Percentiles rank a stretch among this genome's conserved stretches.
Evolutionary conservation across 2,329 filamentous ascomycete species (phyloP).

Genomic region (Anthostomella pinea): DNA sequence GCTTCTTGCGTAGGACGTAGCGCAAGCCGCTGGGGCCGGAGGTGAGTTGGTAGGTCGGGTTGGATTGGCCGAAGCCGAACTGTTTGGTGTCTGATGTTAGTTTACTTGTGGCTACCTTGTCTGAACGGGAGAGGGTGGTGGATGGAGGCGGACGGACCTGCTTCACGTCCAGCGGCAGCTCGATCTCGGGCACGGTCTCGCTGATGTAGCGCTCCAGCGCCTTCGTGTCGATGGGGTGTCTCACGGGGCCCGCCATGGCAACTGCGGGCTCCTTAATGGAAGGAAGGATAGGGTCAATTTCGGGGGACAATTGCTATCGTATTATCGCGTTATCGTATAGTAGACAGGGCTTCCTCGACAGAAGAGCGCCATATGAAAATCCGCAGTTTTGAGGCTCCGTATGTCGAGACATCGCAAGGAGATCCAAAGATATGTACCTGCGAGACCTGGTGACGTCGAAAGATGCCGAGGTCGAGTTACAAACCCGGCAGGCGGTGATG

Average conservation of each 20-base stretch:
- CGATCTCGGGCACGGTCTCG: conserved; percentile 76
- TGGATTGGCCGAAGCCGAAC: conserved; percentile 97
- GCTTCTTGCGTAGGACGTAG: conserved; percentile 96
- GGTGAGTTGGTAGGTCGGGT: conserved; percentile 92
- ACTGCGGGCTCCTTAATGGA: neutral
- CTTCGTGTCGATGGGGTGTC: conserved; percentile 83
- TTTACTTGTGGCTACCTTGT: no score
- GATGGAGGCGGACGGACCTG: conserved; percentile 57
- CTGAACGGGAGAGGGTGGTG: neutral
- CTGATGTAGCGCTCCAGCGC: conserved; percentile 77
- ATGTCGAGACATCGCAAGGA: no score
- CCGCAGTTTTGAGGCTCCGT: no score
- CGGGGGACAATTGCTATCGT: no score
- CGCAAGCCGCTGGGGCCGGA: conserved; percentile 63
- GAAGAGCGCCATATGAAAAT: no score
- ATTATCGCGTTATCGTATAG: no score
- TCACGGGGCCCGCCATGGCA: conserved; percentile 77
- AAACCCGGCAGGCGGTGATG: conserved; percentile 18
- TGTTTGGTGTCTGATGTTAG: no score
- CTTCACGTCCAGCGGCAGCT: conserved; percentile 80
- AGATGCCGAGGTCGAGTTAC: conserved; percentile 17
- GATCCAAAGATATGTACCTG: no score
- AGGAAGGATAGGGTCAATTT: no score
- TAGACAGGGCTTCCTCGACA: no score
- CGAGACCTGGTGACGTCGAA: no score